These are phyloP conservation scores for Eutrema salsugineum DNA, from an alignment of 441 rosid genomes.

Conservation along the genomic window DNA sequence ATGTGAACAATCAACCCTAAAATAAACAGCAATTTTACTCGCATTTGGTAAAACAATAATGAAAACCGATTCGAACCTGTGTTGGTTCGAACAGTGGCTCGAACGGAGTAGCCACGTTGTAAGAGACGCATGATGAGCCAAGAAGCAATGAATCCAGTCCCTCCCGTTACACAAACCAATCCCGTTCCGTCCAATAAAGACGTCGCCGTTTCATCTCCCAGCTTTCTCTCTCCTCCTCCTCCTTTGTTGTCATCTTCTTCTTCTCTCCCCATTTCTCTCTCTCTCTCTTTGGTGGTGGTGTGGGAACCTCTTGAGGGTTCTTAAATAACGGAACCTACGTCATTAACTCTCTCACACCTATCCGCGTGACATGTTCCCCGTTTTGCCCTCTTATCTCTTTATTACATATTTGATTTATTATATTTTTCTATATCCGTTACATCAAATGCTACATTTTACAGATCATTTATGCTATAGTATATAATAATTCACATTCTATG, in stretches of 20 bases:
- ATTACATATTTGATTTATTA: conserved; percentile 13
- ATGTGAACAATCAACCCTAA: conserved; percentile 3
- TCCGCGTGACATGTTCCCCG: conserved; percentile 41
- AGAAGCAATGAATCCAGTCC: conserved; percentile 56
- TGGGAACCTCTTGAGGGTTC: conserved; percentile 27
- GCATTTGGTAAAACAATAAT: background rate
- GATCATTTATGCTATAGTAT: conserved; percentile 17
- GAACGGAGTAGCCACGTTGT: conserved; percentile 52
- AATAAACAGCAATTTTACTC: background rate
- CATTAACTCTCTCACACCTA: conserved; percentile 35
- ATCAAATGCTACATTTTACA: conserved; percentile 20
- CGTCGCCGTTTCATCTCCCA: conserved; percentile 21
- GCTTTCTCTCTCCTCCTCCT: conserved; percentile 6
- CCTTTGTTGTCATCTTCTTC: conserved; percentile 6
- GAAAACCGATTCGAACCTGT: conserved; percentile 32
- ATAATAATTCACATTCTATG: conserved; percentile 32
- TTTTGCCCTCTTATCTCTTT: conserved; percentile 35
- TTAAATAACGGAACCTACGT: conserved; percentile 41
- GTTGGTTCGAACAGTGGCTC: conserved; percentile 50
- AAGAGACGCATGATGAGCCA: conserved; percentile 67
- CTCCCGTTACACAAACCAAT: conserved; percentile 59
- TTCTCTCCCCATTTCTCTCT: conserved; percentile 16
- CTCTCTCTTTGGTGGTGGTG: conserved; percentile 10
- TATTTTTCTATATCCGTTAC: conserved; percentile 11
- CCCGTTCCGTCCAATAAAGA: conserved; percentile 37